Evolutionary conservation across 2,329 filamentous ascomycete species (phyloP).

Genomic region (Magnaporthiopsis poae): DNA sequence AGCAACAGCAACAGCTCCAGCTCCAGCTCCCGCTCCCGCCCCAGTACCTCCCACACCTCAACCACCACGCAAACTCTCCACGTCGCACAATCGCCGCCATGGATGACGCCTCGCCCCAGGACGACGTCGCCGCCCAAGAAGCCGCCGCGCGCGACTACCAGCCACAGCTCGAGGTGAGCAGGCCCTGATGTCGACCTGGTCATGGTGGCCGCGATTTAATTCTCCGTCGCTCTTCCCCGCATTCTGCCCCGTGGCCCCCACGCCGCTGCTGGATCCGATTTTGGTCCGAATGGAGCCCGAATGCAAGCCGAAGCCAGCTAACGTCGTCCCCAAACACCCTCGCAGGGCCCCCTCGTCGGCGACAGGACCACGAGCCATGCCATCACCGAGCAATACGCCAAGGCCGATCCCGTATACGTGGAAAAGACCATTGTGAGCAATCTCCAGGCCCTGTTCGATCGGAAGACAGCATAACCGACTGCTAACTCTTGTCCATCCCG

Average conservation of each 20-base stretch:
- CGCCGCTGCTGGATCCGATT: neutral
- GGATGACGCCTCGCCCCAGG: constrained; percentile 23
- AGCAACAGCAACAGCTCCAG: neutral
- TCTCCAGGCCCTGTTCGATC: neutral
- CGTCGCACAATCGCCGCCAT: constrained; percentile 17
- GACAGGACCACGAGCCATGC: constrained; percentile 64
- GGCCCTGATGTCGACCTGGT: neutral
- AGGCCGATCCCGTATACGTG: constrained; percentile 74
- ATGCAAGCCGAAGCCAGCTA: neutral
- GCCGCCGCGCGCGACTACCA: constrained; percentile 50
- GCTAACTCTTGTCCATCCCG: too few relatives aligned
- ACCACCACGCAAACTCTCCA: constrained; percentile 9
- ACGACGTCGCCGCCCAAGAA: constrained; percentile 49
- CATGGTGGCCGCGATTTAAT: neutral
- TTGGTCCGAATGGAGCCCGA: too few relatives aligned
- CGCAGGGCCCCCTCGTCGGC: constrained; percentile 73
- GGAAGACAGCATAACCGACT: too few relatives aligned
- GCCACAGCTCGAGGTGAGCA: constrained; percentile 44
- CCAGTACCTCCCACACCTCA: neutral
- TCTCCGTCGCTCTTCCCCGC: constrained; percentile 4
- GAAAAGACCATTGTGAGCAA: constrained; percentile 72
- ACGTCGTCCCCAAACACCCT: neutral
- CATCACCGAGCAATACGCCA: constrained; percentile 78
- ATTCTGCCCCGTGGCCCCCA: constrained; percentile 8
- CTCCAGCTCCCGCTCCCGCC: too few relatives aligned